phyloP scores from a whole-genome alignment of 1,284 basidiomycete genomes.

The Pholiota adiposa region DNA sequence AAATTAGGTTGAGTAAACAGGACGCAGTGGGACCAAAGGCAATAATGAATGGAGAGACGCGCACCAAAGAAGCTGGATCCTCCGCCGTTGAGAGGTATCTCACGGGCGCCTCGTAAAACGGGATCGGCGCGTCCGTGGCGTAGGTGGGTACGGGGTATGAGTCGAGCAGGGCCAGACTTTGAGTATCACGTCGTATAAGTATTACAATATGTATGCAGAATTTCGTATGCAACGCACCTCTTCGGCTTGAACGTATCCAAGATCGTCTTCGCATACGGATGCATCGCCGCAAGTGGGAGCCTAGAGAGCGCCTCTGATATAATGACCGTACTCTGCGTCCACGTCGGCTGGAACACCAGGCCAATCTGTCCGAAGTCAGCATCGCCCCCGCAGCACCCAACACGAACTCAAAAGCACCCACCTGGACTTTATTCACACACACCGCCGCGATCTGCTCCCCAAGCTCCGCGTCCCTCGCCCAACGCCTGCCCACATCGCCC shows the following conservation, averaged over 20 bases:
- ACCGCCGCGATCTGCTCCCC: constrained; percentile 55
- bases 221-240: constrained; percentile 37
- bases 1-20: not conserved
- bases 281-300: constrained; percentile 57
- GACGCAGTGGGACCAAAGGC: too few species aligned
- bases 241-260: constrained; percentile 50
- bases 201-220: not conserved
- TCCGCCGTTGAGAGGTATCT: constrained; percentile 53
- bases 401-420: constrained; percentile 27
- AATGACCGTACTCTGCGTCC: constrained; percentile 50
- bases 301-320: constrained; percentile 56
- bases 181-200: not conserved
- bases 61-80: constrained; percentile 23
- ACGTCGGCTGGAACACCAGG: constrained; percentile 51
- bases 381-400: not conserved
- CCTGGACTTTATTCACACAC: constrained; percentile 50
- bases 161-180: constrained; percentile 57
- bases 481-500: constrained; percentile 49
- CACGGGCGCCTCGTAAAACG: constrained; percentile 50
- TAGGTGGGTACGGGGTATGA: constrained; percentile 56
- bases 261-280: constrained; percentile 49
- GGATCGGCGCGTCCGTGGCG: constrained; percentile 42
- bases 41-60: not conserved
- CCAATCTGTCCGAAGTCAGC: constrained; percentile 47
- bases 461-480: constrained; percentile 54